Percentiles rank a stretch among this genome's conserved stretches.
phyloP scores from a whole-genome alignment of 2,329 filamentous ascomycete species.

The Ophiostoma australiae region DNA sequence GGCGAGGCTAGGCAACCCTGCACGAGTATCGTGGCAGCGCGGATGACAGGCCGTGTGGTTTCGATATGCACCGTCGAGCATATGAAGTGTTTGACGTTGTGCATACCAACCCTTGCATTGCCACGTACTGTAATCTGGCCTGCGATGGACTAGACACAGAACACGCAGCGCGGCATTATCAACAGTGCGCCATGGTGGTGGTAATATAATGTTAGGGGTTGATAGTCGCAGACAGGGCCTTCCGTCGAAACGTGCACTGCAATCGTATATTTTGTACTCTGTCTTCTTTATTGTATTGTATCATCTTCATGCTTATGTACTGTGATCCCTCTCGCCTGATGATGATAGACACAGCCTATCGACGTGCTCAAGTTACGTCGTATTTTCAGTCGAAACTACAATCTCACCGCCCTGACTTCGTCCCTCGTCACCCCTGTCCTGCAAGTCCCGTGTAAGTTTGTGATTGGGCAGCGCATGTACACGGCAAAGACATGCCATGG shows the following conservation, averaged over 20 bases:
- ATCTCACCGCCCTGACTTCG: constrained; percentile 1
- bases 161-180: background rate
- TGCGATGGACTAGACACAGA: background rate
- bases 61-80: background rate
- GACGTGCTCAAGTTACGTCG: background rate
- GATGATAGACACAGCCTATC: too few relatives aligned
- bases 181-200: background rate
- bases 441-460: background rate
- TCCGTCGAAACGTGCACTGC: background rate
- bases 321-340: background rate
- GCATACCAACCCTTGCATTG: constrained; percentile 4
- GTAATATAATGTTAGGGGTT: background rate
- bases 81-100: background rate
- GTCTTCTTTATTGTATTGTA: background rate
- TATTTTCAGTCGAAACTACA: background rate
- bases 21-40: background rate
- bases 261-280: background rate
- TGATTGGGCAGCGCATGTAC: background rate
- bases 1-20: background rate
- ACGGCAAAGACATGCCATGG: background rate
- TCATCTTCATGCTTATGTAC: background rate
- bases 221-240: background rate
- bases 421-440: background rate
- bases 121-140: constrained; percentile 5
- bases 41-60: background rate